These are phyloP conservation scores for Fagopyrum homotropicum DNA, from an alignment of 148 eudicot genomes.

Conservation along the genomic window DNA sequence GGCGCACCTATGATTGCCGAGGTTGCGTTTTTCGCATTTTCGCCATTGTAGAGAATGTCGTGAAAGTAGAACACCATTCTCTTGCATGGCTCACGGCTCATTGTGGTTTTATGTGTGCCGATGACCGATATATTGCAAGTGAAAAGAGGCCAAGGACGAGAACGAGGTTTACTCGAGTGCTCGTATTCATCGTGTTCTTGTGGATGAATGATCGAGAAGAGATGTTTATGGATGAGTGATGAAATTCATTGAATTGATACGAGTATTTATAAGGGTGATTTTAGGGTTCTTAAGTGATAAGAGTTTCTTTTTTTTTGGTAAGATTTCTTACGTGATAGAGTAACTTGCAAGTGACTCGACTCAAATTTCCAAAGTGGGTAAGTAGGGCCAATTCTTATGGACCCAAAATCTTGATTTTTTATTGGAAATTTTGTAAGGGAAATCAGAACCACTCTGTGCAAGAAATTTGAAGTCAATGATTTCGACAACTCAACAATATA, in stretches of 20 bases:
- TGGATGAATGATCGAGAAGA: background rate
- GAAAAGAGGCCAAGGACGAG: background rate
- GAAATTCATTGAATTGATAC: background rate
- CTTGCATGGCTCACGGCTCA: conserved; percentile 30
- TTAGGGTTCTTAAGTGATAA: background rate
- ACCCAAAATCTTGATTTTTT: no score
- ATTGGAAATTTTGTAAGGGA: no score
- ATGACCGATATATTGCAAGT: background rate
- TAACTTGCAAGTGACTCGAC: no score
- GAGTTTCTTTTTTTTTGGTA: no score
- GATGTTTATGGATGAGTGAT: background rate
- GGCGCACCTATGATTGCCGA: conserved; percentile 52
- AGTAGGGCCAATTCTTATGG: no score
- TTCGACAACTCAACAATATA: no score
- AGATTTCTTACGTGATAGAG: no score
- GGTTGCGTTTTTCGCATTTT: conserved; percentile 48
- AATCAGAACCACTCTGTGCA: no score
- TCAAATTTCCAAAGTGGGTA: no score
- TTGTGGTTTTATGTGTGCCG: background rate
- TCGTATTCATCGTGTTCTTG: background rate
- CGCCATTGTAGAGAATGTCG: conserved; percentile 51
- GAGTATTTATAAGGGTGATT: background rate
- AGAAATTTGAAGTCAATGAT: no score
- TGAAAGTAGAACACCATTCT: conserved; percentile 40
- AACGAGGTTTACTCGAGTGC: background rate